A percentile compares a stretch with the other conserved stretches of the same genome.
Conservation (phyloP, 768 basidiomycete species). For the Psilocybe tampanensis region DNA sequence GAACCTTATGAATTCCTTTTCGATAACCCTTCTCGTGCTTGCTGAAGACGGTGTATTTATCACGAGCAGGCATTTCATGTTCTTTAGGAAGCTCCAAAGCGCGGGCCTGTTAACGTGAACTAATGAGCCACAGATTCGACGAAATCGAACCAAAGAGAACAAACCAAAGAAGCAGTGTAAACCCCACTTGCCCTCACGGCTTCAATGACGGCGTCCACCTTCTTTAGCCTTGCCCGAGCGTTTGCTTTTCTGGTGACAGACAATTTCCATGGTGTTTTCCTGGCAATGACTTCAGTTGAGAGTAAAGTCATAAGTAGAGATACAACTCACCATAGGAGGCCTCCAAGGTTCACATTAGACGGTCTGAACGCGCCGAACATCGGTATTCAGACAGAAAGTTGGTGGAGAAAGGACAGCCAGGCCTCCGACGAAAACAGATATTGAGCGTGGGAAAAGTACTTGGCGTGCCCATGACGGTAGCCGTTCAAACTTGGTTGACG, state of each 20-base stretch:
- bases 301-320: not conserved
- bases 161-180: slow-evolving; percentile 72
- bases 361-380: slow-evolving; percentile 92
- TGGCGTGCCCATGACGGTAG: not conserved
- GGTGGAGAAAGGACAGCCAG: not conserved
- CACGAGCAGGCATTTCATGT: slow-evolving; percentile 86
- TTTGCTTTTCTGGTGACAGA: slow-evolving; percentile 93
- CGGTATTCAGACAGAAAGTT: slow-evolving; percentile 14
- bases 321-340: slow-evolving; percentile 80
- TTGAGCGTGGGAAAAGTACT: slow-evolving; percentile 34
- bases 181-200: slow-evolving; percentile 84
- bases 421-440: slow-evolving; percentile 11
- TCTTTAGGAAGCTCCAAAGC: slow-evolving; percentile 90
- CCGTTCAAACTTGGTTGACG: not conserved
- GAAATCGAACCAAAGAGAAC: slow-evolving; percentile 26
- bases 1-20: slow-evolving; percentile 95
- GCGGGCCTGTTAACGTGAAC: slow-evolving; percentile 45
- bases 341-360: slow-evolving; percentile 64
- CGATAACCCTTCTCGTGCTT: slow-evolving; percentile 73
- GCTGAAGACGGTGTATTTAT: slow-evolving; percentile 95
- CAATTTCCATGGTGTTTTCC: slow-evolving; percentile 95
- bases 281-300: slow-evolving; percentile 30
- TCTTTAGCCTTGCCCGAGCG: slow-evolving; percentile 84
- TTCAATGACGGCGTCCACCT: slow-evolving; percentile 92
- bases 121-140: not conserved